Evolutionary conservation across 2,329 filamentous ascomycete species (phyloP), one percentile per base, ranked within the genome.

Genomic region (Hypoxylon sp.): DNA sequence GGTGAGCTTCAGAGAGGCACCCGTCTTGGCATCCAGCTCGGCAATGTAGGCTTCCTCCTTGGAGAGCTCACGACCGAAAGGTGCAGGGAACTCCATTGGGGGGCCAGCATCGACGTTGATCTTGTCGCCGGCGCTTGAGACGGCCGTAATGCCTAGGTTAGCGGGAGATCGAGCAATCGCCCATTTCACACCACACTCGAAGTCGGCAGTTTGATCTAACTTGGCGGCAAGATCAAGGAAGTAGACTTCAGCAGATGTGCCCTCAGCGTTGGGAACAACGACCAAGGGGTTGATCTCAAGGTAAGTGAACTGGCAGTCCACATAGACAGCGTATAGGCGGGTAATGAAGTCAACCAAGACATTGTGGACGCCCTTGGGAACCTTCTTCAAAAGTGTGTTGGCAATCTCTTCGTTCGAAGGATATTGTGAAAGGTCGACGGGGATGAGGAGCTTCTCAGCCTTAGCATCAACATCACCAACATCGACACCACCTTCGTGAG

Each of bases 291-390:
- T 99, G 88, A 99, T 99, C 85, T 99, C 96, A 77, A 99, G 94
- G 87, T 99, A 99, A 79, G 96, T 98, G 90, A 99, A 99, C 85
- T 99, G 96, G 90, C 93, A 97, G 88, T 99, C 96, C 73, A 98
- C 96, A 80, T 98, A 99, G 85, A 99, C 96, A 77, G 95, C 96
- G 82, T 99, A 99, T 75, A 99, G 89, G 78, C 96, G 91, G 79
- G 94, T 94, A 86, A 99, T 99, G 89, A 99, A 99, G 89, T 99
- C 96, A 72, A 99, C 93, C 68, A 99, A 90, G 79, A 99, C 96
- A 80, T 97, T 98, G 90, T 99, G 96, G 58, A 99, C 88, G 81
- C 95, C 95, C 85, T 93, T 86, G 78, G 96, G 96, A 51, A 99
- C 94, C 84, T 99, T 96, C 84, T 91, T 95, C 81, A 99, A 87